Conservation (phyloP, 2,329 filamentous ascomycete genomes). For the Tolypocladium paradoxum region DNA sequence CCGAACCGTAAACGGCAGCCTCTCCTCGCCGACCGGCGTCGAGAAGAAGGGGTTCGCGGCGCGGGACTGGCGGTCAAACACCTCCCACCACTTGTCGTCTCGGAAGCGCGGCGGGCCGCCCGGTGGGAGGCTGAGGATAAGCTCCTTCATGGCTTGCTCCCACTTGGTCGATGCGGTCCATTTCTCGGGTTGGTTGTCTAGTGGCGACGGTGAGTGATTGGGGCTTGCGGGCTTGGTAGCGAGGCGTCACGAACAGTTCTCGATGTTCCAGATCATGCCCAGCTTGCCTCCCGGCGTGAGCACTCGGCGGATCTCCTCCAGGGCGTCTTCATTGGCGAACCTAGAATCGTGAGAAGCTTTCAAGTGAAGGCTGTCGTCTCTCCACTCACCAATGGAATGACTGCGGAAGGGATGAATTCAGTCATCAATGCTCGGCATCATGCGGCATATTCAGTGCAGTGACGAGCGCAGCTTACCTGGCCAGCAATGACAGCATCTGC, state of each 20-base stretch:
- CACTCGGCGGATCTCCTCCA: slow-evolving; percentile 57
- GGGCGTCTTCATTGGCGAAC: slow-evolving; percentile 54
- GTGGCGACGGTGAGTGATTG: background rate
- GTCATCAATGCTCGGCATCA: background rate
- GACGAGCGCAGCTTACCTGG: slow-evolving; percentile 40
- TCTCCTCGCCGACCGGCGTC: slow-evolving; percentile 48
- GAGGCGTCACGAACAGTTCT: slow-evolving; percentile 45
- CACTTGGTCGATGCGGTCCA: slow-evolving; percentile 48
- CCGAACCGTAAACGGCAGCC: slow-evolving; percentile 46
- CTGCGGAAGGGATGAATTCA: slow-evolving; percentile 6
- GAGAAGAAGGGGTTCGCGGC: slow-evolving; percentile 40
- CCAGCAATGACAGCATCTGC: slow-evolving; percentile 56
- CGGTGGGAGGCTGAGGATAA: slow-evolving; percentile 37
- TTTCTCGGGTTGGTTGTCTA: slow-evolving; percentile 51
- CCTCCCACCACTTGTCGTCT: slow-evolving; percentile 49
- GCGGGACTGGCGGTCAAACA: slow-evolving; percentile 50
- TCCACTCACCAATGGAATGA: slow-evolving; percentile 44
- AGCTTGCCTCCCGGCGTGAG: slow-evolving; percentile 49
- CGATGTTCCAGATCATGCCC: slow-evolving; percentile 64
- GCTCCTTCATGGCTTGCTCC: slow-evolving; percentile 51
- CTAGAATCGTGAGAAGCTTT: slow-evolving; percentile 21
- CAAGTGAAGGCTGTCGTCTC: background rate
- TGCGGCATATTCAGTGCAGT: background rate
- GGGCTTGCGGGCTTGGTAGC: background rate
- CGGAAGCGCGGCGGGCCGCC: slow-evolving; percentile 57